These are phyloP conservation scores for Cetradonia linearis DNA, from an alignment of 495 filamentous ascomycete species.

Conservation along the genomic window DNA sequence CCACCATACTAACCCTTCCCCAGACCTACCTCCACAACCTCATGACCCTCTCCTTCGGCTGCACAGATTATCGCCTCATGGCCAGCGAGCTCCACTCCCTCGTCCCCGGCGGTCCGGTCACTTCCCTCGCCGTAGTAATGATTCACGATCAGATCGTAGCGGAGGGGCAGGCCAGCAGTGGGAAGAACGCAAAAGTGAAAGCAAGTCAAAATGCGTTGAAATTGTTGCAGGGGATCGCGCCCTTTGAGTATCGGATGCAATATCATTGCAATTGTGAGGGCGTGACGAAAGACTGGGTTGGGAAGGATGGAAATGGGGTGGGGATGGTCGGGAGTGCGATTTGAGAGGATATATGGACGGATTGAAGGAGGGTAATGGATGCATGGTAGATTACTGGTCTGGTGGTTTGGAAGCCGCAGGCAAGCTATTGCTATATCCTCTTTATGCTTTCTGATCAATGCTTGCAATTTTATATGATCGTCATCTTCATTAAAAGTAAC, in stretches of 20 bases:
- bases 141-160: slow-evolving; percentile 63
- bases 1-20: neutral
- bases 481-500: too few relatives aligned
- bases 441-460: too few relatives aligned
- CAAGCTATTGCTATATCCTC: too few relatives aligned
- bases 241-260: slow-evolving; percentile 47
- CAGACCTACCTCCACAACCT: slow-evolving; percentile 46
- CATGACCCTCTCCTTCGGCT: slow-evolving; percentile 42
- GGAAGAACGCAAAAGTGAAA: slow-evolving; percentile 60
- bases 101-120: slow-evolving; percentile 33
- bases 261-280: slow-evolving; percentile 56
- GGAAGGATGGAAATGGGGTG: slow-evolving; percentile 10
- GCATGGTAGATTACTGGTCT: neutral
- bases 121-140: slow-evolving; percentile 60
- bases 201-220: slow-evolving; percentile 59
- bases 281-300: slow-evolving; percentile 14
- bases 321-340: slow-evolving; percentile 15
- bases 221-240: slow-evolving; percentile 45
- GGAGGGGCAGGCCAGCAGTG: slow-evolving; percentile 49
- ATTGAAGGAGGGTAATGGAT: neutral
- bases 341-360: neutral
- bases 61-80: slow-evolving; percentile 46
- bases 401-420: too few relatives aligned
- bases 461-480: too few relatives aligned
- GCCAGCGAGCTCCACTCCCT: slow-evolving; percentile 37